Evolutionary conservation across 192 early-diverging fungal genomes (phyloP).

Genomic region (Backusella tuberculispora): DNA sequence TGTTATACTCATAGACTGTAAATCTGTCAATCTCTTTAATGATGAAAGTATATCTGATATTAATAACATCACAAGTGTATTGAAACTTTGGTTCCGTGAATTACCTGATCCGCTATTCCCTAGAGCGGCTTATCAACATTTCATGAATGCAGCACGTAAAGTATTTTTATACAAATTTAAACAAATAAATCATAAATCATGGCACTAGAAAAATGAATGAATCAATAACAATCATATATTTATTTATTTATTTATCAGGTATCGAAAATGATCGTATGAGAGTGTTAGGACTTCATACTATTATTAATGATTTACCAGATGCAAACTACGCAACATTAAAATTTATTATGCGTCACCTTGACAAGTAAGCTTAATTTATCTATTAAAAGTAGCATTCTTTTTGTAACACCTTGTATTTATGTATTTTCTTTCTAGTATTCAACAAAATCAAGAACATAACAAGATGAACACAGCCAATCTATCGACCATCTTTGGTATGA

Average conservation of each 20-base stretch:
- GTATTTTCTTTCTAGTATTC: slow-evolving; percentile 54
- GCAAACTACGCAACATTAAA: slow-evolving; percentile 85
- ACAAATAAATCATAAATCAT: not conserved
- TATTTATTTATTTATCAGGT: slow-evolving; percentile 36
- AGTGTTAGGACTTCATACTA: slow-evolving; percentile 71
- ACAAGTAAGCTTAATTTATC: slow-evolving; percentile 54
- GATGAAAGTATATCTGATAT: slow-evolving; percentile 72
- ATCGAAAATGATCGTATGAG: slow-evolving; percentile 66
- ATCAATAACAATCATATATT: not conserved
- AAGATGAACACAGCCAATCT: slow-evolving; percentile 91
- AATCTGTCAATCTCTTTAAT: slow-evolving; percentile 64
- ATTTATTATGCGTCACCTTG: slow-evolving; percentile 80
- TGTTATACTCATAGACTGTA: slow-evolving; percentile 49
- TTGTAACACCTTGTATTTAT: slow-evolving; percentile 12
- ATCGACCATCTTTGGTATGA: slow-evolving; percentile 93
- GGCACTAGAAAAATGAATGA: not conserved
- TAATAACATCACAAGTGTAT: slow-evolving; percentile 79
- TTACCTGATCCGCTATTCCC: slow-evolving; percentile 91
- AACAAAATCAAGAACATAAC: slow-evolving; percentile 75
- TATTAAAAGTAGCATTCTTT: not conserved
- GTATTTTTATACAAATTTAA: not conserved
- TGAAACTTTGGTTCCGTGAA: slow-evolving; percentile 96
- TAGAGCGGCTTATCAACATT: slow-evolving; percentile 59
- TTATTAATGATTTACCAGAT: slow-evolving; percentile 76
- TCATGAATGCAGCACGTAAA: slow-evolving; percentile 76